These are phyloP conservation scores for Lineolata rhizophorae DNA, from an alignment of 495 filamentous ascomycete species.

Conservation along the genomic window DNA sequence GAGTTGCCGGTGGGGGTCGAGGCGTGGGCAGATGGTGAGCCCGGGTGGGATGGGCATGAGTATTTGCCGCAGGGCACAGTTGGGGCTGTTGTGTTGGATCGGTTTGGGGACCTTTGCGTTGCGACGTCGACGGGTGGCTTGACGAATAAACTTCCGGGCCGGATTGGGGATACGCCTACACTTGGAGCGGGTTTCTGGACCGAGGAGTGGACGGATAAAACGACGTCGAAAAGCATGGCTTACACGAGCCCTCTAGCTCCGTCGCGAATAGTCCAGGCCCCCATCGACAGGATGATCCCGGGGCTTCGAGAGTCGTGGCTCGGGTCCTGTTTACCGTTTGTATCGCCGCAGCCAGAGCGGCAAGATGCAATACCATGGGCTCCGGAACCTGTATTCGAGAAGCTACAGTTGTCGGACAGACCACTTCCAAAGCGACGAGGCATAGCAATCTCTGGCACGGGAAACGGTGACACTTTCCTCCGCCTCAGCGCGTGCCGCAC, in stretches of 20 bases:
- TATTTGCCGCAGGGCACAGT: constrained; percentile 69
- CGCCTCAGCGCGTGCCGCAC: constrained; percentile 49
- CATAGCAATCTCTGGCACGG: constrained; percentile 63
- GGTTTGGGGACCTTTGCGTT: constrained; percentile 44
- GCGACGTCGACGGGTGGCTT: constrained; percentile 77
- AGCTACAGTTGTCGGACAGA: constrained; percentile 2
- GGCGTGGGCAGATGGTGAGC: constrained; percentile 6
- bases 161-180: constrained; percentile 75
- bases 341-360: constrained; percentile 3
- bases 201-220: constrained; percentile 44
- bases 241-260: constrained; percentile 1
- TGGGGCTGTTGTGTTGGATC: constrained; percentile 61
- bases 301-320: constrained; percentile 5
- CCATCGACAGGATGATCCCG: not conserved
- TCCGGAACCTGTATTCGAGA: constrained; percentile 1
- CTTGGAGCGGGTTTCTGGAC: constrained; percentile 82
- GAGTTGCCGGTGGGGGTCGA: constrained; percentile 1
- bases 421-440: constrained; percentile 12
- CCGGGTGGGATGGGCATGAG: constrained; percentile 25
- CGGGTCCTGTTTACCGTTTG: constrained; percentile 8
- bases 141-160: constrained; percentile 71
- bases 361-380: too few species aligned
- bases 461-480: constrained; percentile 80
- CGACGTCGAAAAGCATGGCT: constrained; percentile 3
- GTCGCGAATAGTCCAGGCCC: constrained; percentile 1